Percentiles rank a stretch among this genome's conserved stretches.
phyloP scores from a whole-genome alignment of 2,329 filamentous ascomycete genomes.

The Pestalotiopsis fici region DNA sequence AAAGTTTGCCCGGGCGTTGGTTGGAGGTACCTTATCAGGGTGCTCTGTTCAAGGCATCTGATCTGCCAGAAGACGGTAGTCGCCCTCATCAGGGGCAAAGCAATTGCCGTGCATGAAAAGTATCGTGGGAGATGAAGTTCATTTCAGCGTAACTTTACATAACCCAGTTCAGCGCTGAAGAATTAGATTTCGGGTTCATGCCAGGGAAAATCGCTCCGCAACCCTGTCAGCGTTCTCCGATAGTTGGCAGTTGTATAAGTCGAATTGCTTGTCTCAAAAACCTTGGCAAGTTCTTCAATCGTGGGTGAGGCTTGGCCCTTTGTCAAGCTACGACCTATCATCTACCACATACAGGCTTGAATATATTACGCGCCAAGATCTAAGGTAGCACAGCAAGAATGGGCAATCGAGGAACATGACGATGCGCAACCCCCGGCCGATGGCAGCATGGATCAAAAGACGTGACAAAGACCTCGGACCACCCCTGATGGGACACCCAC shows the following conservation, averaged over 20 bases:
- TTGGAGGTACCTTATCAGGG: no score
- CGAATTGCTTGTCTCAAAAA: not conserved
- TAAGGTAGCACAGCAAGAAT: not conserved
- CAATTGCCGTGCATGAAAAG: not conserved
- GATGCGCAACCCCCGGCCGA: not conserved
- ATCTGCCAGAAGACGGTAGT: not conserved
- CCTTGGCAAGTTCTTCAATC: not conserved
- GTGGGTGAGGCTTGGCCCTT: not conserved
- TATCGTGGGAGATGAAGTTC: not conserved
- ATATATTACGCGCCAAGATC: not conserved
- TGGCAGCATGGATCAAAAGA: not conserved
- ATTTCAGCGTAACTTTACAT: not conserved
- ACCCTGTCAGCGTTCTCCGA: not conserved
- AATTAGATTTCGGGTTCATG: not conserved
- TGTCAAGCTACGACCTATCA: not conserved
- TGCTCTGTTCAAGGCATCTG: no score
- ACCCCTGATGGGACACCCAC: not conserved
- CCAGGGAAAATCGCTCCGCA: not conserved
- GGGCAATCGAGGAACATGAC: not conserved
- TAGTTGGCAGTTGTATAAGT: not conserved
- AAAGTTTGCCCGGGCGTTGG: no score
- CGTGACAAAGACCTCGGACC: not conserved
- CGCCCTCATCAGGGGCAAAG: not conserved
- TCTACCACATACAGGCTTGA: not conserved
- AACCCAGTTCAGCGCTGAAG: not conserved